These are phyloP conservation scores for Beauveria bassiana DNA, from an alignment of 2,329 filamentous ascomycete genomes.

Conservation along the genomic window DNA sequence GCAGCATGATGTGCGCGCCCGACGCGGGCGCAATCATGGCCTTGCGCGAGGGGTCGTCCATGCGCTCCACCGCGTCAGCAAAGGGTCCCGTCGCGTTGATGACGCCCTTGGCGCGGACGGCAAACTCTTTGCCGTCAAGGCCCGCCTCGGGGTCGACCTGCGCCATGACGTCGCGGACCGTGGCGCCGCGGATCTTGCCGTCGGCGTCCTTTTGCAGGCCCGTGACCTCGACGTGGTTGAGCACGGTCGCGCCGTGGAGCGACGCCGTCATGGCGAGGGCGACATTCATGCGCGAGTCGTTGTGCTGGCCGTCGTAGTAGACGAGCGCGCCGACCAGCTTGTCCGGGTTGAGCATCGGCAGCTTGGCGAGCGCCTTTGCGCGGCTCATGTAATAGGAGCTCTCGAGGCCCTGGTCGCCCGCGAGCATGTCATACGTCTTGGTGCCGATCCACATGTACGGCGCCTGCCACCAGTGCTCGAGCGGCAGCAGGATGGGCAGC, in stretches of 20 bases:
- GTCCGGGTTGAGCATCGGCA: slow-evolving; percentile 69
- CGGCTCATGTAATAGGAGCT: slow-evolving; percentile 75
- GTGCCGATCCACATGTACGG: slow-evolving; percentile 65
- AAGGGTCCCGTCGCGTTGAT: slow-evolving; percentile 83
- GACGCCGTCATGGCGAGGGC: slow-evolving; percentile 74
- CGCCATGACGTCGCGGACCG: slow-evolving; percentile 48
- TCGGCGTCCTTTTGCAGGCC: slow-evolving; percentile 61
- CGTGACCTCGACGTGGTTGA: slow-evolving; percentile 77
- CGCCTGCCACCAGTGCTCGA: slow-evolving; percentile 77
- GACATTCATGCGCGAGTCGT: slow-evolving; percentile 83
- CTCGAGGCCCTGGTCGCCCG: slow-evolving; percentile 75
- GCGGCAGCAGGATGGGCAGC: slow-evolving; percentile 75
- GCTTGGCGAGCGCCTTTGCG: slow-evolving; percentile 68
- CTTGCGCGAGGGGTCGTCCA: slow-evolving; percentile 62
- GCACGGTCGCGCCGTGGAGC: slow-evolving; percentile 70
- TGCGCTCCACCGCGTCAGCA: slow-evolving; percentile 69
- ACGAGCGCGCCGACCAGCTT: slow-evolving; percentile 70
- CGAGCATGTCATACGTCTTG: slow-evolving; percentile 75
- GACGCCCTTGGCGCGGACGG: slow-evolving; percentile 69
- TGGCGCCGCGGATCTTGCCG: slow-evolving; percentile 63
- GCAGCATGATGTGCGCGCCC: slow-evolving; percentile 76
- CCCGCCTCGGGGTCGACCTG: slow-evolving; percentile 50
- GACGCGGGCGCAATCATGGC: slow-evolving; percentile 75
- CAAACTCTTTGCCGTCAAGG: slow-evolving; percentile 43
- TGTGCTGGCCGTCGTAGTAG: slow-evolving; percentile 83